Conservation (phyloP, 2,329 filamentous ascomycete species). For the Fusarium praegraminearum region DNA sequence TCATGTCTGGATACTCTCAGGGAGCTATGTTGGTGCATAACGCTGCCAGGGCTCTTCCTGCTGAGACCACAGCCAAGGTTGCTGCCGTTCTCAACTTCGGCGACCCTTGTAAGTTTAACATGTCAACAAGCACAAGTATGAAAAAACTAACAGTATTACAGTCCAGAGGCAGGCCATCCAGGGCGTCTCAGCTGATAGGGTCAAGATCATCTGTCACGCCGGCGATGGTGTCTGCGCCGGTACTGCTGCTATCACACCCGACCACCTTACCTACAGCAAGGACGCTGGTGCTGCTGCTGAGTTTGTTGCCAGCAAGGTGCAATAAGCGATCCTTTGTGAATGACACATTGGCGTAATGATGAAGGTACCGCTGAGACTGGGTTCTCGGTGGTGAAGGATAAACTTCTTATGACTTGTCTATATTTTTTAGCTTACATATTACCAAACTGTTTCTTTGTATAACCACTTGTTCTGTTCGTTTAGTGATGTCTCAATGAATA, state of each 20-base stretch:
- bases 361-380: not conserved
- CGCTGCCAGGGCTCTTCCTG: constrained; percentile 52
- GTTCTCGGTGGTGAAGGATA: not conserved
- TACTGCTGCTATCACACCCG: constrained; percentile 44
- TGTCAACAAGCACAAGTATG: not conserved
- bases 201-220: constrained; percentile 50
- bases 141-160: constrained; percentile 20
- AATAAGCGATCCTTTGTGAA: constrained; percentile 8
- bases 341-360: not conserved
- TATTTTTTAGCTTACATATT: not conserved
- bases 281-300: constrained; percentile 48
- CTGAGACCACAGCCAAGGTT: constrained; percentile 52
- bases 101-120: constrained; percentile 44
- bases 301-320: constrained; percentile 45
- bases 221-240: constrained; percentile 52
- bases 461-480: no score
- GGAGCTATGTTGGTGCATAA: constrained; percentile 58
- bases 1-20: constrained; percentile 62
- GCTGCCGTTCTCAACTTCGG: constrained; percentile 50
- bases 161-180: constrained; percentile 42
- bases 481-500: not conserved
- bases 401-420: constrained; percentile 1
- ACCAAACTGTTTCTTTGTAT: not conserved
- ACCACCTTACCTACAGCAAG: constrained; percentile 47
- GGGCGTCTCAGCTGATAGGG: constrained; percentile 34